Conservation (phyloP, 2,329 filamentous ascomycete species). For the Thelonectria blattea region DNA sequence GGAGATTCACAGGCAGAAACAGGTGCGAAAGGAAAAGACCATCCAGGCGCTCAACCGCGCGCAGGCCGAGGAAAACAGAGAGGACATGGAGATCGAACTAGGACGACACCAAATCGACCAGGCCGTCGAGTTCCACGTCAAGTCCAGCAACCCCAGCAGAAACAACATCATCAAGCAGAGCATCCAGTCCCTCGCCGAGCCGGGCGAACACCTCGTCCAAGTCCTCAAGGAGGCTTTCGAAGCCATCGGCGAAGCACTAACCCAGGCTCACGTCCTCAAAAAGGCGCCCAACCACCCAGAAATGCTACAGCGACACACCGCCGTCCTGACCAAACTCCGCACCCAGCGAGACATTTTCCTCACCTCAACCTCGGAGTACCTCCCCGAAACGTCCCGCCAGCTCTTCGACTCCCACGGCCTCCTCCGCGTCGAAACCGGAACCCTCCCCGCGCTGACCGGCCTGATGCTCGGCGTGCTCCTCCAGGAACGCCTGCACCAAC, state of each 20-base stretch:
- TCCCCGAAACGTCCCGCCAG: not conserved
- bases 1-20: constrained; percentile 13
- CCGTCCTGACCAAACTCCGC: constrained; percentile 2
- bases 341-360: constrained; percentile 3
- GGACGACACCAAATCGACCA: constrained; percentile 17
- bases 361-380: constrained; percentile 1
- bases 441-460: not conserved
- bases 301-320: constrained; percentile 6
- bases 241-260: constrained; percentile 10
- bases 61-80: not conserved
- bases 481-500: constrained; percentile 13
- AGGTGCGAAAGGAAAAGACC: constrained; percentile 2
- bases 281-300: constrained; percentile 1
- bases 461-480: constrained; percentile 11
- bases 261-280: not conserved
- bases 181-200: constrained; percentile 8
- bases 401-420: constrained; percentile 12
- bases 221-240: constrained; percentile 11
- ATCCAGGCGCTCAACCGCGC: constrained; percentile 1
- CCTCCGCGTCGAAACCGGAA: not conserved
- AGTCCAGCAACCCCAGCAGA: not conserved
- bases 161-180: constrained; percentile 1
- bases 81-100: not conserved
- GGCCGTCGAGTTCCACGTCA: constrained; percentile 12
- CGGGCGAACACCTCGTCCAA: not conserved